These are phyloP conservation scores for Pichia eremophila DNA, from an alignment of 805 yeast genomes.

Conservation along the genomic window DNA sequence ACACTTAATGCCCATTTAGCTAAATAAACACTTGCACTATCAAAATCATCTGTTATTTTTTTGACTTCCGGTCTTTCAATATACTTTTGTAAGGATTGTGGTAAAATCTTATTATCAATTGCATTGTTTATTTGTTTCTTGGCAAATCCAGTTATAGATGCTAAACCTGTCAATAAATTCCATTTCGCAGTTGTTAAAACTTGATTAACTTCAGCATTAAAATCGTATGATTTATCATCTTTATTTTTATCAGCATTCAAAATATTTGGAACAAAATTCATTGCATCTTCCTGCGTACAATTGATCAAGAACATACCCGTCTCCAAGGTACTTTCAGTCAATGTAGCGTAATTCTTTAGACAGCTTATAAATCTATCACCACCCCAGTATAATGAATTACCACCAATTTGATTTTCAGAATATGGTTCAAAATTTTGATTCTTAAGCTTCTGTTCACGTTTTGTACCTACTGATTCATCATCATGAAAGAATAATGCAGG, in stretches of 20 bases:
- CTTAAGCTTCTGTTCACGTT: conserved; percentile 47
- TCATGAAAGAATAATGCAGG: conserved; percentile 93
- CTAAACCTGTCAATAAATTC: conserved; percentile 77
- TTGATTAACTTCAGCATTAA: conserved; percentile 34
- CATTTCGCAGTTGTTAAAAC: conserved; percentile 67
- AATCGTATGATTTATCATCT: conserved; percentile 10
- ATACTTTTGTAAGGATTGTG: conserved; percentile 47
- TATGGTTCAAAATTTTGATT: conserved; percentile 70
- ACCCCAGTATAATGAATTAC: conserved; percentile 72
- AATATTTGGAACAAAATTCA: conserved; percentile 45
- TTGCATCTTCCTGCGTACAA: conserved; percentile 59
- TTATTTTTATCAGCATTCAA: conserved; percentile 30
- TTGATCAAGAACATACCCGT: conserved; percentile 66
- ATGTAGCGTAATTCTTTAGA: conserved; percentile 44
- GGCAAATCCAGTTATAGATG: conserved; percentile 62
- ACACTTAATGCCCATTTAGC: conserved; percentile 97
- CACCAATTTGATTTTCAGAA: conserved; percentile 36
- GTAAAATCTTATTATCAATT: conserved; percentile 35
- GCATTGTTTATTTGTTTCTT: conserved; percentile 55
- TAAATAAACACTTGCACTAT: conserved; percentile 80
- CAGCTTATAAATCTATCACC: conserved; percentile 66
- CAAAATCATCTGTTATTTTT: conserved; percentile 80
- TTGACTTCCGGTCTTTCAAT: conserved; percentile 72
- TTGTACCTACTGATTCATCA: conserved; percentile 70
- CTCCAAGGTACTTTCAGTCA: conserved; percentile 65